Evolutionary conservation across 1,284 basidiomycete species (phyloP).

Genomic region (Ceratobasidium sp.): DNA sequence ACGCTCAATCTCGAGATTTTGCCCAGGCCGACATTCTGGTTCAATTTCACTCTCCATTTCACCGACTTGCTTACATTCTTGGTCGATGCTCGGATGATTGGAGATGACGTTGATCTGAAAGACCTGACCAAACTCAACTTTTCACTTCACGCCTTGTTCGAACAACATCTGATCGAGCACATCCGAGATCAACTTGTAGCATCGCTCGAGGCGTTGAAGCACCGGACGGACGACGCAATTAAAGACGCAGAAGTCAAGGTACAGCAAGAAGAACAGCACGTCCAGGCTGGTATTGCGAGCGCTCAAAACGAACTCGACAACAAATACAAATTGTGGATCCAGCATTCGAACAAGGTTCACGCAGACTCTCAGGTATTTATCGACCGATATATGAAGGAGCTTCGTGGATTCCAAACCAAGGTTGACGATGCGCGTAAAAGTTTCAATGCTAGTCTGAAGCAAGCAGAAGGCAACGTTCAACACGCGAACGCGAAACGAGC

Average conservation of each 20-base stretch:
- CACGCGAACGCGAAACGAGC: not conserved
- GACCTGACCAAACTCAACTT: not conserved
- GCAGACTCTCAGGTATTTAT: not conserved
- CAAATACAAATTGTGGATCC: not conserved
- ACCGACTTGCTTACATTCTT: constrained; percentile 1
- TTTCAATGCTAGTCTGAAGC: not conserved
- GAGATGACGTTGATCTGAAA: not conserved
- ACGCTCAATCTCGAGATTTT: not conserved
- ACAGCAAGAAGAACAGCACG: not conserved
- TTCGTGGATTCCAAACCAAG: not conserved
- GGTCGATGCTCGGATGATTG: constrained; percentile 9
- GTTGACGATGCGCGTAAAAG: not conserved
- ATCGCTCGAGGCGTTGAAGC: not conserved
- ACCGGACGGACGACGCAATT: not conserved
- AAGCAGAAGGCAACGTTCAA: not conserved
- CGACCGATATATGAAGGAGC: not conserved
- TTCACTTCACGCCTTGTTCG: too few relatives aligned
- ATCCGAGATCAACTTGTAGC: not conserved
- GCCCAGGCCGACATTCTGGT: constrained; percentile 5
- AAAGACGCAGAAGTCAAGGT: not conserved
- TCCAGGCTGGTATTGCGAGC: not conserved
- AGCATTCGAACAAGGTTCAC: not conserved
- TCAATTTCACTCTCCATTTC: constrained; percentile 9
- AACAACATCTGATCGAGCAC: not conserved
- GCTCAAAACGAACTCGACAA: not conserved